These are phyloP conservation scores for Citrus unshiu DNA, from an alignment of 345 rosid genomes.

Conservation along the genomic window DNA sequence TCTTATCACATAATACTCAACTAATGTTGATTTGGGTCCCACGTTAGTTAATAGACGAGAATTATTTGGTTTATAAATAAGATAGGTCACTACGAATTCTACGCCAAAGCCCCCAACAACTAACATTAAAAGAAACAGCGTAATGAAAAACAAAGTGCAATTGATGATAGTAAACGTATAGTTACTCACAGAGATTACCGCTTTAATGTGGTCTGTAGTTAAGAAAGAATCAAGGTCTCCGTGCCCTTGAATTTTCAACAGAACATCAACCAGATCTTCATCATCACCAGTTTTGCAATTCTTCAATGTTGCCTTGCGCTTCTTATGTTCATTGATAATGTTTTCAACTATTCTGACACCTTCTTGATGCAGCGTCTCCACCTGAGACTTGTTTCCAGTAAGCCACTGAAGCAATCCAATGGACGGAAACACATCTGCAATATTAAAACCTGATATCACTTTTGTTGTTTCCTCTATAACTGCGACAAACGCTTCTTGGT, in stretches of 20 bases:
- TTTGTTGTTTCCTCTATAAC: background rate
- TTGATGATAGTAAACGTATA: background rate
- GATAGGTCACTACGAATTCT: too few species aligned
- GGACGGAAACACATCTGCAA: slow-evolving; percentile 34
- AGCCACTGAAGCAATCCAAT: background rate
- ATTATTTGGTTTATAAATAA: too few species aligned
- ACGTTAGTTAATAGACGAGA: too few species aligned
- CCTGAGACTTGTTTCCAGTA: background rate
- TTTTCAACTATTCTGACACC: background rate
- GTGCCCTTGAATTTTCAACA: background rate
- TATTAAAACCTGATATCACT: slow-evolving; percentile 18
- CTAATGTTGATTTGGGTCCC: too few species aligned
- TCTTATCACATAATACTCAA: background rate
- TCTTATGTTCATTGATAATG: background rate
- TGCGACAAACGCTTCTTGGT: slow-evolving; percentile 18
- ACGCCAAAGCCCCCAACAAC: too few species aligned
- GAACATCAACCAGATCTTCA: background rate
- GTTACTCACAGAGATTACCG: background rate
- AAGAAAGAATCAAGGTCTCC: background rate
- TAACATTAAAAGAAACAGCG: too few species aligned
- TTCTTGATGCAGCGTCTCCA: background rate
- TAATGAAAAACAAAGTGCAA: too few species aligned
- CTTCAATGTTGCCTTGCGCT: background rate
- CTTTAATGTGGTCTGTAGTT: background rate
- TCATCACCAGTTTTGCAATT: background rate